phyloP scores from a whole-genome alignment of 1,284 basidiomycete species.

The Ceratobasidium sp. region DNA sequence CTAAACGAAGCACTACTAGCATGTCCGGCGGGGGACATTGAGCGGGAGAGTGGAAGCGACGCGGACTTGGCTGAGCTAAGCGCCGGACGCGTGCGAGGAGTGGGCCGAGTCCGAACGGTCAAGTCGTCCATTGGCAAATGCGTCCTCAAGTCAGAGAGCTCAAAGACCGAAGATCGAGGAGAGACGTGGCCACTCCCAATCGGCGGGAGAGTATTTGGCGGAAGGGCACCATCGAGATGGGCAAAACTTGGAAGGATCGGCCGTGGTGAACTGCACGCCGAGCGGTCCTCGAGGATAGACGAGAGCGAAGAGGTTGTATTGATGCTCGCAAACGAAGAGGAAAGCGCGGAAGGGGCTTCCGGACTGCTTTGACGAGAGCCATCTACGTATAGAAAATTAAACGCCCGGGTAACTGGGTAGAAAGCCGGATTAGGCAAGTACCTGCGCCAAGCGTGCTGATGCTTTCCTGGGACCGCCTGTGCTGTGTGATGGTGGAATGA shows the following conservation, averaged over 20 bases:
- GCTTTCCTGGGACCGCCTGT: constrained; percentile 10
- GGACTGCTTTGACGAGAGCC: constrained; percentile 30
- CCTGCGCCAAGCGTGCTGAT: constrained; percentile 35
- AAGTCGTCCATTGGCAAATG: constrained; percentile 31
- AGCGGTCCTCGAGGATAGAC: constrained; percentile 37
- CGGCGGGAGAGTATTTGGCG: constrained; percentile 2
- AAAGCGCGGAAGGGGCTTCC: constrained; percentile 21
- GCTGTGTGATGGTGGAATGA: constrained; percentile 22
- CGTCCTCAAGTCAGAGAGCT: constrained; percentile 38
- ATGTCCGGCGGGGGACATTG: constrained; percentile 24
- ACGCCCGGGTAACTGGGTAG: constrained; percentile 11
- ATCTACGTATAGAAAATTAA: constrained; percentile 15
- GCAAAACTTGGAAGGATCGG: constrained; percentile 26
- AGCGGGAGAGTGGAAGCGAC: constrained; percentile 14
- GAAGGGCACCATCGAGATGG: constrained; percentile 15
- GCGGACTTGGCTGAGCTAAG: constrained; percentile 26
- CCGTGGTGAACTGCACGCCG: constrained; percentile 18
- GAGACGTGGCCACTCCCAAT: constrained; percentile 20
- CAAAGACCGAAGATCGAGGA: constrained; percentile 31
- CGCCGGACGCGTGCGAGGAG: constrained; percentile 5
- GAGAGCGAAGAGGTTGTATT: constrained; percentile 8
- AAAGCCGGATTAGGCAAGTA: constrained; percentile 36
- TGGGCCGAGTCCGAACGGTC: background rate
- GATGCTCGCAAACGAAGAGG: constrained; percentile 26
- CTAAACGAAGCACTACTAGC: constrained; percentile 1